Base-by-base conservation (phyloP, 2,329 filamentous ascomycete genomes). In the Sarocladium brachiariae region DNA sequence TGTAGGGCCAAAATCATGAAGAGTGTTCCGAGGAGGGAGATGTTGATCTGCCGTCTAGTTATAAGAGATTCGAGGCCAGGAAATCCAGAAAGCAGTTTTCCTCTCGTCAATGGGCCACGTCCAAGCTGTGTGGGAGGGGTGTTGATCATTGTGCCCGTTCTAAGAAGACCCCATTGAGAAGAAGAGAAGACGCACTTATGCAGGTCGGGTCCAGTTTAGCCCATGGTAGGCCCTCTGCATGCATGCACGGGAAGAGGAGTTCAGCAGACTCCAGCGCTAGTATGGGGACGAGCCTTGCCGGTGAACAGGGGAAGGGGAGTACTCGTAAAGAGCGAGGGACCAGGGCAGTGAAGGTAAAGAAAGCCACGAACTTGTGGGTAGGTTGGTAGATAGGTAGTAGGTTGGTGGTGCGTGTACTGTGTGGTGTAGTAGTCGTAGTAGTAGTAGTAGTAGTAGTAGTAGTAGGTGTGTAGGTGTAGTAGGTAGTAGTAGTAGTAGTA, bases 11-110 rank as follows among this genome's bases (percentile, higher is more conserved):
- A 14, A 13, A 25, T 43, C 39, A 43, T 43, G 39, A 43, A 24
- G 39, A 43, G 39, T 16, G 27, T 11, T 11, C n/a, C 9, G 21
- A 27, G 39, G 23, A 25, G 39, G 14, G 16, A n/a, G 10, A 18
- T 47, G 43, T 47, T 47, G 43, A 47, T 47, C 43, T 18, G 16
- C 43, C 43, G 43, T n/a, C 43, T 47, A 47, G 43, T 47, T 47
- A 47, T 47, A 47, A 31, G 43, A 47, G 43, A 47, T 25, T 43
- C 39, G 43, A 47, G 24, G 18, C n/a, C 19, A 9, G 9, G 13
- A 47, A 16, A 23, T 19, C 25, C 25, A 8, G 9, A 14, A 25
- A 18, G 21, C 19, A 25, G 24, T 13, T n/a, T 43, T 19, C 16
- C 9, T 9, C 43, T 47, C 33, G 43, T 47, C 27, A 31, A 47